Conservation (phyloP, 2,329 filamentous ascomycete genomes). For the Diaporthe sp. region DNA sequence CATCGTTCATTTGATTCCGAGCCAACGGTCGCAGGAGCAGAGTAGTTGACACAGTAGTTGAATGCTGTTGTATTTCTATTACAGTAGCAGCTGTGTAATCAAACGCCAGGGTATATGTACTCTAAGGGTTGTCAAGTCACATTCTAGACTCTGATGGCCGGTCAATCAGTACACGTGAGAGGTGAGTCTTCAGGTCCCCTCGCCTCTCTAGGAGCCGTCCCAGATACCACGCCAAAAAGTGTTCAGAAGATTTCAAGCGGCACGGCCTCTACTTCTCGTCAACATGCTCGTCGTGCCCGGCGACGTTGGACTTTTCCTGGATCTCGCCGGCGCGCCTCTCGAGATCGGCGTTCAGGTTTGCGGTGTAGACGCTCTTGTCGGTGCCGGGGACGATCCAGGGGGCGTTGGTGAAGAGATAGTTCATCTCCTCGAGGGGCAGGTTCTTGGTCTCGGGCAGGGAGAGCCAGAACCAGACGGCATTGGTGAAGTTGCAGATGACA, state of each 20-base stretch:
- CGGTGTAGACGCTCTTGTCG: slow-evolving; percentile 65
- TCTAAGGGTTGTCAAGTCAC: background rate
- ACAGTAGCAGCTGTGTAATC: background rate
- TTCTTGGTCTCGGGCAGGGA: slow-evolving; percentile 75
- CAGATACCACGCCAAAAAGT: no score
- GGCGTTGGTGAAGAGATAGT: slow-evolving; percentile 72
- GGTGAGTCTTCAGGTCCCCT: background rate
- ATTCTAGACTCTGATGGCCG: background rate
- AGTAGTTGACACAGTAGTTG: background rate
- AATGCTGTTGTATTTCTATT: background rate
- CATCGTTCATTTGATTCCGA: no score
- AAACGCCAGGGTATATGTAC: slow-evolving; percentile 1
- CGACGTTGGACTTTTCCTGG: slow-evolving; percentile 60
- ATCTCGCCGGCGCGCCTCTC: slow-evolving; percentile 71
- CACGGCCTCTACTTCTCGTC: background rate
- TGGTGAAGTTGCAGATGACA: slow-evolving; percentile 71
- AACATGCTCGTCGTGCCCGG: slow-evolving; percentile 27
- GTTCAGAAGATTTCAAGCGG: no score
- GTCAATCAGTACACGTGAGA: background rate
- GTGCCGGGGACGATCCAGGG: slow-evolving; percentile 72
- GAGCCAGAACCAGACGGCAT: slow-evolving; percentile 66
- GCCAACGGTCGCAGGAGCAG: no score
- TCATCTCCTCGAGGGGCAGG: slow-evolving; percentile 76
- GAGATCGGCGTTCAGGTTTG: slow-evolving; percentile 62
- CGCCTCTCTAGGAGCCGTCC: background rate